Percentiles rank a stretch among this genome's conserved stretches.
Evolutionary conservation across 768 basidiomycete species (phyloP).

Genomic region (Phaeotremella skinneri): DNA sequence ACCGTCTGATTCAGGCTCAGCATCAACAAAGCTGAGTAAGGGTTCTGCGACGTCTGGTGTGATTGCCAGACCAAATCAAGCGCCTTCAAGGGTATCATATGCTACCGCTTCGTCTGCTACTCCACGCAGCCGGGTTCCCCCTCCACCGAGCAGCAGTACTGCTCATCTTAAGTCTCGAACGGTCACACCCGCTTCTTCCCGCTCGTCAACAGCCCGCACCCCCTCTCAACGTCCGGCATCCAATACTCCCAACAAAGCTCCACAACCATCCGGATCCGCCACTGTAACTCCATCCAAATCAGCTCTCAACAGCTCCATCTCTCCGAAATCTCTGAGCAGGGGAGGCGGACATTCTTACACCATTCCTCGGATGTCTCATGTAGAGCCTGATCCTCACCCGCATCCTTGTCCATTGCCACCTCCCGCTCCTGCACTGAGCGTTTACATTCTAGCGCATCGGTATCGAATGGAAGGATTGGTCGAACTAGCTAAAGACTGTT

Average conservation of each 20-base stretch:
- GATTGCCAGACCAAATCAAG: not conserved
- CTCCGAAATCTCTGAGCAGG: conserved; percentile 35
- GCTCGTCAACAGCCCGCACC: not conserved
- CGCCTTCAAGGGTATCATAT: not conserved
- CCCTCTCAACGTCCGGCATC: not conserved
- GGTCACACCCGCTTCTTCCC: not conserved
- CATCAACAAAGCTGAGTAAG: too few relatives aligned
- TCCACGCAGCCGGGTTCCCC: conserved; percentile 29
- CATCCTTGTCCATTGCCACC: conserved; percentile 65
- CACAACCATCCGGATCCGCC: conserved; percentile 13
- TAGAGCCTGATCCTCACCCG: conserved; percentile 63
- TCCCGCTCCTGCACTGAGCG: conserved; percentile 69
- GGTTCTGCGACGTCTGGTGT: too few relatives aligned
- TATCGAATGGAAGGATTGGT: conserved; percentile 68
- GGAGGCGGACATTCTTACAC: not conserved
- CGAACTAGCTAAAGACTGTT: conserved; percentile 68
- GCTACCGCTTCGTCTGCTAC: not conserved
- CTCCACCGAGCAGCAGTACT: too few relatives aligned
- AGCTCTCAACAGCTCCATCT: conserved; percentile 56
- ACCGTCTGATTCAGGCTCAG: not conserved
- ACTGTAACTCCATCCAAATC: conserved; percentile 24
- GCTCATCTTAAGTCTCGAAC: not conserved
- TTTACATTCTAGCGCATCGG: conserved; percentile 74
- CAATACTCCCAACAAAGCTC: conserved; percentile 13
- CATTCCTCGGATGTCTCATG: not conserved